Base-by-base conservation (phyloP, 225 moss, liverwort and hornwort genomes). In the Thuidium tamariscinum region DNA sequence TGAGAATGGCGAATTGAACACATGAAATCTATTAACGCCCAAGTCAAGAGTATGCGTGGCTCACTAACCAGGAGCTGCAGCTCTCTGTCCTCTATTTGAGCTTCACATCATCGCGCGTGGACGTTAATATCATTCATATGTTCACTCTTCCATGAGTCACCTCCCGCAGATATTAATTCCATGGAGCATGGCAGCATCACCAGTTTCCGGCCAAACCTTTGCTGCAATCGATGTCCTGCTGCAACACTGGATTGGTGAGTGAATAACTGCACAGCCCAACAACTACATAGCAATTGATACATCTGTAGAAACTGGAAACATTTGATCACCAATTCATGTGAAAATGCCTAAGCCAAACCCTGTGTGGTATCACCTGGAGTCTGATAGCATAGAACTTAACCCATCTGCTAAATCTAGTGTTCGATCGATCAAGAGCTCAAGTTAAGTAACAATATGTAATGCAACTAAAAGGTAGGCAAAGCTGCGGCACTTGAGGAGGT, bases 81-180 rank as follows among this genome's bases (percentile, higher is more conserved):
- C 30, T 63, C 84, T 79, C 17, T 41, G 9, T 44, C 29, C 82
- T 76, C 55, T 57, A 34, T 27, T 61, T 17, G 52, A 83, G 72
- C 81, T 80, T 79, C n/a, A 52, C 44, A 79, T 74, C 73, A 57
- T 83, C 67, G 65, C 32, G 36, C n/a, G 46, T 88, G 83, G 90
- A 86, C 90, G 79, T 90, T 90, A 83, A 88, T 83, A 90, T 90
- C 90, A 88, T 90, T 88, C 90, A 88, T 65, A 37, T 73, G 83
- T 88, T 88, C 88, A 82, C 20, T 61, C 84, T 80, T 81, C 90
- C 90, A 87, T 80, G 80, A 74, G 42, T 57, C 44, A 42, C 82
- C 74, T 68, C 65, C 34, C 29, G 29, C 59, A 63, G 12, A 49
- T 59, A 9, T 20, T 11, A n/a, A 20, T 34, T 77, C 49, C 42